Evolutionary conservation across 352 stramenopile genomes (phyloP).

Genomic region (Pythium sp.): DNA sequence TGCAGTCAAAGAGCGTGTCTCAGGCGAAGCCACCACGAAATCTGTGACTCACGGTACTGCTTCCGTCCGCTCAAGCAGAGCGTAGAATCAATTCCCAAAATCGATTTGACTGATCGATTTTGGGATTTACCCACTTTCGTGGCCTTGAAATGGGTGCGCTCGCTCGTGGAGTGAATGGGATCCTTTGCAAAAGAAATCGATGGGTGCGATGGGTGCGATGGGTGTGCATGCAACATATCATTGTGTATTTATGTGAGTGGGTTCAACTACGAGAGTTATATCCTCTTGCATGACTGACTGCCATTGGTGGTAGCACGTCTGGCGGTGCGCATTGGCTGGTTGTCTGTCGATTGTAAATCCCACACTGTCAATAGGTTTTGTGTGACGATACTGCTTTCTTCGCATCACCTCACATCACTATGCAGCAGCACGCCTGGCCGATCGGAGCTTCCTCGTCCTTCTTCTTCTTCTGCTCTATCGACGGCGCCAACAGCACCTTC

Average conservation of each 20-base stretch:
- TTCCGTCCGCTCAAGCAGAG: neutral
- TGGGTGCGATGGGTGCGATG: too few relatives aligned
- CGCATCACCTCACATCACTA: slow-evolving; percentile 46
- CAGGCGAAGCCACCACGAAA: neutral
- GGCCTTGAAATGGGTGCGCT: slow-evolving; percentile 1
- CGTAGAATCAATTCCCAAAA: neutral
- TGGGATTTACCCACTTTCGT: neutral
- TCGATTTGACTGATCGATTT: too few relatives aligned
- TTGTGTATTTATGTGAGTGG: too few relatives aligned
- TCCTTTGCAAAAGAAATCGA: too few relatives aligned
- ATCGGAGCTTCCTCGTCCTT: slow-evolving; percentile 22
- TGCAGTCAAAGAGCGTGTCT: neutral
- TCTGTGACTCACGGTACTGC: slow-evolving; percentile 5
- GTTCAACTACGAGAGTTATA: too few relatives aligned
- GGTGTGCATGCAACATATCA: too few relatives aligned
- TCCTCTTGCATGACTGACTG: too few relatives aligned
- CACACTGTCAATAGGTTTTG: neutral
- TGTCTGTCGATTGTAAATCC: neutral
- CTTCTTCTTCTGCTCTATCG: slow-evolving; percentile 2
- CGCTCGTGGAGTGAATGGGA: too few relatives aligned
- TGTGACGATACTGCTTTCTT: neutral
- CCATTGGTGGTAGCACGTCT: too few relatives aligned
- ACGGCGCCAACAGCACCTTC: slow-evolving; percentile 33
- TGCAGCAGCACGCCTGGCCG: slow-evolving; percentile 48
- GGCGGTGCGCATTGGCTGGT: too few relatives aligned